Percentiles rank a stretch among this genome's conserved stretches.
Conservation (phyloP, 441 rosid species). For the Eruca vesicaria region DNA sequence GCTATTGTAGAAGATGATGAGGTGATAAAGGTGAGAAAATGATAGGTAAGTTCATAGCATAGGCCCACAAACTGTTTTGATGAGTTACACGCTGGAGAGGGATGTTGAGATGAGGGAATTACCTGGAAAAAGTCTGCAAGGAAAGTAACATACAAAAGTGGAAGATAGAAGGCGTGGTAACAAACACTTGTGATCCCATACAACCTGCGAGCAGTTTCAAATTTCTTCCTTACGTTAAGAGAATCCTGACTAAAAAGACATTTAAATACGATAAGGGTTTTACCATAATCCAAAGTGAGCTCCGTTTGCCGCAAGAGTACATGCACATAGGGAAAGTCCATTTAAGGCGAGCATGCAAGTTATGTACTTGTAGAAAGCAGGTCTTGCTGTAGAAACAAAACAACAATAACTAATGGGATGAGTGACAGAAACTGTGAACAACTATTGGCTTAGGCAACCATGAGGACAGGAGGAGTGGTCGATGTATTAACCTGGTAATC, state of each 20-base stretch:
- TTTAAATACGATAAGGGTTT: background rate
- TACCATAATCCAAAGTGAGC: slow-evolving; percentile 82
- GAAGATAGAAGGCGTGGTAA: slow-evolving; percentile 89
- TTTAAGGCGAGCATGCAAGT: slow-evolving; percentile 65
- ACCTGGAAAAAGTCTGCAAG: slow-evolving; percentile 95
- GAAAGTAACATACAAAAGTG: slow-evolving; percentile 72
- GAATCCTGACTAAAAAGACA: background rate
- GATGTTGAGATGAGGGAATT: slow-evolving; percentile 4
- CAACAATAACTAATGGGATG: background rate
- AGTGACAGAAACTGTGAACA: background rate
- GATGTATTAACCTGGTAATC: slow-evolving; percentile 68
- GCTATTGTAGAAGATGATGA: no score
- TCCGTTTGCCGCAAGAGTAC: slow-evolving; percentile 62
- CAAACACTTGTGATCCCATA: slow-evolving; percentile 60
- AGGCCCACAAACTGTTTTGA: background rate
- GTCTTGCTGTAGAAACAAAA: slow-evolving; percentile 64
- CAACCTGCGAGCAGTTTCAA: slow-evolving; percentile 49
- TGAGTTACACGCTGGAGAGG: background rate
- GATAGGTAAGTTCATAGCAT: background rate
- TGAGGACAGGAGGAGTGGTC: background rate
- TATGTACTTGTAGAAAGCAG: slow-evolving; percentile 80
- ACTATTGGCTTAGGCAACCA: background rate
- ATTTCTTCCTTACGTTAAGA: background rate
- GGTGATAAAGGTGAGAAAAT: background rate
- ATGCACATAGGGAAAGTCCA: slow-evolving; percentile 61